Conservation (phyloP, 2,329 filamentous ascomycete species). For the Corinectria fuckeliana region DNA sequence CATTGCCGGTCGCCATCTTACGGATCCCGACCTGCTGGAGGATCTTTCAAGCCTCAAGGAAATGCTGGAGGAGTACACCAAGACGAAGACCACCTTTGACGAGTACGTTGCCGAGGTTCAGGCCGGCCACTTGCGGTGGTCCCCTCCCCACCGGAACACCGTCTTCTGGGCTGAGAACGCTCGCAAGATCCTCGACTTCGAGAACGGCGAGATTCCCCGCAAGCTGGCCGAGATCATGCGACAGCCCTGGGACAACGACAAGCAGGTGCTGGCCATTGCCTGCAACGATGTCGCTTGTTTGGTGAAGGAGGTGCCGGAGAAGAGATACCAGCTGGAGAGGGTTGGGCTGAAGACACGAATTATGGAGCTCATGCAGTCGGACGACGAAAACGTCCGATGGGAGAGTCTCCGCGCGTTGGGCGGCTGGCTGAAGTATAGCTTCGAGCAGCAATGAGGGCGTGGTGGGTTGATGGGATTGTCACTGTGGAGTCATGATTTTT, state of each 20-base stretch:
- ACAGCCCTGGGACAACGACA: conserved; percentile 77
- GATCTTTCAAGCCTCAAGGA: conserved; percentile 67
- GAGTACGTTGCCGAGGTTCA: conserved; percentile 89
- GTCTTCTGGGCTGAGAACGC: conserved; percentile 94
- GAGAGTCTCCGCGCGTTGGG: conserved; percentile 86
- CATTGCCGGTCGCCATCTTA: conserved; percentile 65
- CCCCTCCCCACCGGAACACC: conserved; percentile 84
- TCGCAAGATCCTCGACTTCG: conserved; percentile 81
- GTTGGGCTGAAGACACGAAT: conserved; percentile 84
- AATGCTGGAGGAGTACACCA: conserved; percentile 70
- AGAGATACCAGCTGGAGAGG: conserved; percentile 79
- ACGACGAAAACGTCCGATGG: conserved; percentile 89
- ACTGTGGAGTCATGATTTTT: conserved; percentile 31
- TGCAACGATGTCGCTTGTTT: conserved; percentile 91
- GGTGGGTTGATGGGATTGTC: conserved; percentile 19
- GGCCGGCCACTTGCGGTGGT: conserved; percentile 90
- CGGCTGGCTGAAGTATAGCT: conserved; percentile 70
- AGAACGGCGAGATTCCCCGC: conserved; percentile 78
- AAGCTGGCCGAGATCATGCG: conserved; percentile 85
- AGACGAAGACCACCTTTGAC: conserved; percentile 79
- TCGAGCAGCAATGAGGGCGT: conserved; percentile 50
- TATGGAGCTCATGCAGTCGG: conserved; percentile 92
- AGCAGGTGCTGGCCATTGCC: conserved; percentile 88
- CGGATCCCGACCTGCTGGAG: conserved; percentile 68
- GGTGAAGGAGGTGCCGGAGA: conserved; percentile 89